These are phyloP conservation scores for Bonia amplexicaulis DNA, from an alignment of 176 grass and related monocot genomes.

Conservation along the genomic window DNA sequence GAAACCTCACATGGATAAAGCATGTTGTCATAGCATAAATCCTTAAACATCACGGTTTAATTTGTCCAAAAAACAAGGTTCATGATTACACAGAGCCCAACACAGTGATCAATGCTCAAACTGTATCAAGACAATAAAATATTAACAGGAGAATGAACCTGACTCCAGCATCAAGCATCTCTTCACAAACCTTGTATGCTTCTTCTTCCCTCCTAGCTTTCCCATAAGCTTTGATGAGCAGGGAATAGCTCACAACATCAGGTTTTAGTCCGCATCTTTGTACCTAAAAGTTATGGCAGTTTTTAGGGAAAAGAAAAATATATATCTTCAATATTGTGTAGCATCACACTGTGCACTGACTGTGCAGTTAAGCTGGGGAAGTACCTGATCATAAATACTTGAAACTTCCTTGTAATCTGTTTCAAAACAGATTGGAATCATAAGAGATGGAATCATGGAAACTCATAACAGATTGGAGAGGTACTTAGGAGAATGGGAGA, in stretches of 20 bases:
- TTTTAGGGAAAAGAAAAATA: slow-evolving; percentile 4
- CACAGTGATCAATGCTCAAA: background rate
- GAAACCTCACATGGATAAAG: too few relatives aligned
- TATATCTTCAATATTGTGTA: slow-evolving; percentile 14
- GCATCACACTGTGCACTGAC: background rate
- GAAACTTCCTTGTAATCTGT: slow-evolving; percentile 92
- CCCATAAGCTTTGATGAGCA: slow-evolving; percentile 95
- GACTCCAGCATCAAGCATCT: slow-evolving; percentile 99
- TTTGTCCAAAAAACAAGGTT: slow-evolving; percentile 6
- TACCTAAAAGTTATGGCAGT: slow-evolving; percentile 54
- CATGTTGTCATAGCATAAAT: too few relatives aligned
- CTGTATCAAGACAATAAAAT: background rate
- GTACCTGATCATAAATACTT: slow-evolving; percentile 97
- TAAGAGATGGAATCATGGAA: background rate
- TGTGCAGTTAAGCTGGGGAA: slow-evolving; percentile 16
- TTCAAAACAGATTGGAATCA: too few relatives aligned
- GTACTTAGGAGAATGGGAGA: background rate
- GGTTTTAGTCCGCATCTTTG: slow-evolving; percentile 79
- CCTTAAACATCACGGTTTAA: background rate
- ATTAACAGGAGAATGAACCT: slow-evolving; percentile 52
- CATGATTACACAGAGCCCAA: background rate
- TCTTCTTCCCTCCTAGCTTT: slow-evolving; percentile 92
- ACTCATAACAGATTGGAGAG: background rate
- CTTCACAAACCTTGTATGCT: slow-evolving; percentile 91
- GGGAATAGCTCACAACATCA: slow-evolving; percentile 94